A percentile compares a stretch with the other conserved stretches of the same genome.
These are phyloP conservation scores for Ceratocystis harringtonii DNA, from an alignment of 2,329 filamentous ascomycete genomes.

Conservation along the genomic window DNA sequence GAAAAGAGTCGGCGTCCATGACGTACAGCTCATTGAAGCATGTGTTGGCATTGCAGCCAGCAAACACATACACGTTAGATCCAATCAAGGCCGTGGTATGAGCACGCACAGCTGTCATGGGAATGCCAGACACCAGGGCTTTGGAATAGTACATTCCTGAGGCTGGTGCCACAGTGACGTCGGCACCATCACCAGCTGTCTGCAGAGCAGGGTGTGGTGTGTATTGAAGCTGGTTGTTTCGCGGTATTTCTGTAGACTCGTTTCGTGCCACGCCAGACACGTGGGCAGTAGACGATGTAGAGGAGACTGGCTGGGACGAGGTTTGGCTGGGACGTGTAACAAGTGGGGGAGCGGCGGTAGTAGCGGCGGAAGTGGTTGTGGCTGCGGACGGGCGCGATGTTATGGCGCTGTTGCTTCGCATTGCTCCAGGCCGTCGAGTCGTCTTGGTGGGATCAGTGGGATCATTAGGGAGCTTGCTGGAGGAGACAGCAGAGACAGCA, in stretches of 20 bases:
- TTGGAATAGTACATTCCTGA: constrained; percentile 61
- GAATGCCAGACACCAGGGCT: constrained; percentile 46
- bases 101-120: constrained; percentile 47
- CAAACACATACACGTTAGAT: constrained; percentile 53
- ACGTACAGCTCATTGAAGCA: constrained; percentile 59
- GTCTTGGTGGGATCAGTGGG: constrained; percentile 22
- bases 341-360: constrained; percentile 8
- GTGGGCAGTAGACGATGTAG: constrained; percentile 18
- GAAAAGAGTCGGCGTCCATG: constrained; percentile 53
- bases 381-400: constrained; percentile 24
- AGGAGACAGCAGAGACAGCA: constrained; percentile 8
- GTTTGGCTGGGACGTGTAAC: constrained; percentile 8
- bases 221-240: constrained; percentile 25
- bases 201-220: constrained; percentile 39
- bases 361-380: not conserved
- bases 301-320: constrained; percentile 1
- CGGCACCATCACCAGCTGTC: constrained; percentile 39
- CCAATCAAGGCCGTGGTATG: constrained; percentile 53
- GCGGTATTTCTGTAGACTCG: constrained; percentile 18
- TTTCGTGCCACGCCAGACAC: constrained; percentile 18
- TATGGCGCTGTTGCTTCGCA: constrained; percentile 41
- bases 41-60: constrained; percentile 49
- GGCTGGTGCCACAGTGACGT: constrained; percentile 47
- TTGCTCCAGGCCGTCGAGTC: constrained; percentile 27
- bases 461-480: constrained; percentile 13